These are phyloP conservation scores for Lipomyces anomalus DNA, from an alignment of 805 yeast genomes.

Conservation along the genomic window DNA sequence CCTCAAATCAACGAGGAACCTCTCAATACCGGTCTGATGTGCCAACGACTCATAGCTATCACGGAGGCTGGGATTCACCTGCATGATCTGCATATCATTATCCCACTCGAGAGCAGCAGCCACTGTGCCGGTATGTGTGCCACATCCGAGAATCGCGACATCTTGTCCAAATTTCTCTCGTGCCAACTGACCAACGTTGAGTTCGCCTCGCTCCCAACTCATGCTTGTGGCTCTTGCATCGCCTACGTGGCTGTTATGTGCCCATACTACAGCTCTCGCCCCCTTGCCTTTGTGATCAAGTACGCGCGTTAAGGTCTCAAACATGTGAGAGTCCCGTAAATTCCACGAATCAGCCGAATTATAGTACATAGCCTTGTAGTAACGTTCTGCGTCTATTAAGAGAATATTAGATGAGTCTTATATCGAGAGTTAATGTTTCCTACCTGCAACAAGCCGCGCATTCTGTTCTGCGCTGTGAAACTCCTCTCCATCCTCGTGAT, in stretches of 20 bases:
- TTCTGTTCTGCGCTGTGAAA: constrained; percentile 1
- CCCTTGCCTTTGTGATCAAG: not conserved
- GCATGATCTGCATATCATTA: constrained; percentile 2
- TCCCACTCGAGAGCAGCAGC: constrained; percentile 3
- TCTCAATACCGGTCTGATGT: not conserved
- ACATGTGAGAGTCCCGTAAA: constrained; percentile 2
- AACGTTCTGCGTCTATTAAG: constrained; percentile 1
- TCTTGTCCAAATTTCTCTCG: not conserved
- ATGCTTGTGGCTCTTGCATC: constrained; percentile 2
- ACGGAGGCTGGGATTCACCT: not conserved
- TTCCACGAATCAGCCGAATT: constrained; percentile 3
- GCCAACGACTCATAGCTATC: not conserved
- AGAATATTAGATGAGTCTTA: too few relatives aligned
- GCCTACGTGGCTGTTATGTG: constrained; percentile 3
- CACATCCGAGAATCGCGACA: constrained; percentile 2
- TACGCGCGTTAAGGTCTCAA: not conserved
- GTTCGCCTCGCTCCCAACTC: constrained; percentile 2
- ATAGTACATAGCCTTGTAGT: constrained; percentile 3
- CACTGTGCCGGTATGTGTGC: not conserved
- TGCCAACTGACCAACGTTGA: constrained; percentile 1
- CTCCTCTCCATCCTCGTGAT: constrained; percentile 1
- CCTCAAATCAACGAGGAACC: constrained; percentile 4
- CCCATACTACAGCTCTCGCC: constrained; percentile 3
- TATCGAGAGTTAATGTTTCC: too few relatives aligned
- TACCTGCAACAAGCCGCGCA: constrained; percentile 6